These are phyloP conservation scores for Bipolaris oryzae DNA, from an alignment of 2,329 filamentous ascomycete genomes.

Conservation along the genomic window DNA sequence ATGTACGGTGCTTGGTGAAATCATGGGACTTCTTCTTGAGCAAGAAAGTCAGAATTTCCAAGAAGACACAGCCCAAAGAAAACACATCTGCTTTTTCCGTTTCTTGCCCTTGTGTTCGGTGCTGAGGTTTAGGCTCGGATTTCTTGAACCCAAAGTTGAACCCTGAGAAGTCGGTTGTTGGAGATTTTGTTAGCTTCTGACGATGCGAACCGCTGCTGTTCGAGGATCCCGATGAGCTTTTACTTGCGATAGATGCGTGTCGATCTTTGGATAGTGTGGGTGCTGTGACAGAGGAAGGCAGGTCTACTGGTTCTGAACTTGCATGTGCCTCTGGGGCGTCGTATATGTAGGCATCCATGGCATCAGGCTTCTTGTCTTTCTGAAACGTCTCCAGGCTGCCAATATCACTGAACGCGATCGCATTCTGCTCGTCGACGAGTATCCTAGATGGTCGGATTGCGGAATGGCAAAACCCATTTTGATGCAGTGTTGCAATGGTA, in stretches of 20 bases:
- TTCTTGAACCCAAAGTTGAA: conserved; percentile 48
- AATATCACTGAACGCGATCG: conserved; percentile 71
- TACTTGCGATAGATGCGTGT: conserved; percentile 43
- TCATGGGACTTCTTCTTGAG: conserved; percentile 70
- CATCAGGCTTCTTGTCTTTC: conserved; percentile 60
- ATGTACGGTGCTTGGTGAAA: conserved; percentile 69
- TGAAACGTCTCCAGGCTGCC: conserved; percentile 56
- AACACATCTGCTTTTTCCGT: conserved; percentile 68
- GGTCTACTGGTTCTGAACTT: conserved; percentile 32
- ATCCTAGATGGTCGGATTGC: conserved; percentile 75
- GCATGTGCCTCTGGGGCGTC: conserved; percentile 66
- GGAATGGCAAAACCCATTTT: conserved; percentile 66
- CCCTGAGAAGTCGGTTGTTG: conserved; percentile 40
- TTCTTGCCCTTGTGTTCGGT: conserved; percentile 39
- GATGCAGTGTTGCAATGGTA: conserved; percentile 71
- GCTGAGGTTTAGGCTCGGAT: conserved; percentile 36
- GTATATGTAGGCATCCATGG: conserved; percentile 75
- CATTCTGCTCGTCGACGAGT: conserved; percentile 68
- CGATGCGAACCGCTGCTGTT: conserved; percentile 41
- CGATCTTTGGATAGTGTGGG: conserved; percentile 26
- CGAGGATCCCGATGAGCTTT: conserved; percentile 45
- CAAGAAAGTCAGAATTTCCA: conserved; percentile 73
- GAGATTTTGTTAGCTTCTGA: conserved; percentile 44
- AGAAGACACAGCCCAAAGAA: conserved; percentile 73
- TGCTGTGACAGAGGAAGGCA: conserved; percentile 16